phyloP scores from a whole-genome alignment of 2,329 filamentous ascomycete species.

The Lachnellula arida region DNA sequence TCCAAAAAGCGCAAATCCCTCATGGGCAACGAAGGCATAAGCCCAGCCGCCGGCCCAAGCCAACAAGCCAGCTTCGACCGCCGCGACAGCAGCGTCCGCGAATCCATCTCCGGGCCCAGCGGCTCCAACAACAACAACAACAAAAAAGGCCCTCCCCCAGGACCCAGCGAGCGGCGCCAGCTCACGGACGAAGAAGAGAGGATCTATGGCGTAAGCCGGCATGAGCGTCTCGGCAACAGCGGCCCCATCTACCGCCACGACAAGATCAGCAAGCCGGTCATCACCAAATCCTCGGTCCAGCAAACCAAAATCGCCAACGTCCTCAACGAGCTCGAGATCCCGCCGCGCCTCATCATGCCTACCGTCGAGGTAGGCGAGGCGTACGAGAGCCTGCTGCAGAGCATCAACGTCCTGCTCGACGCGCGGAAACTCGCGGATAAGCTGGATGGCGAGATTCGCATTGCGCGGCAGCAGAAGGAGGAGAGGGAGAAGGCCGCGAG shows the following conservation, averaged over 20 bases:
- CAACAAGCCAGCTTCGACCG: conserved; percentile 35
- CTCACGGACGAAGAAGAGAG: conserved; percentile 71
- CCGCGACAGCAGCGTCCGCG: conserved; percentile 33
- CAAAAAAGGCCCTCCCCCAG: conserved; percentile 27
- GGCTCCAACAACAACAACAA: conserved; percentile 31
- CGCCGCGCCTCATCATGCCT: conserved; percentile 66
- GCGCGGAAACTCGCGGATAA: conserved; percentile 71
- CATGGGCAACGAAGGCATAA: conserved; percentile 54
- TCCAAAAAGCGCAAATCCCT: conserved; percentile 80
- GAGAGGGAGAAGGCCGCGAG: conserved; percentile 34
- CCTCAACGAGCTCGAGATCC: conserved; percentile 67
- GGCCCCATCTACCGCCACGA: conserved; percentile 90
- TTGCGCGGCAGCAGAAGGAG: conserved; percentile 52
- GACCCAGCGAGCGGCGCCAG: conserved; percentile 55
- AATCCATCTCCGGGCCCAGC: conserved; percentile 30
- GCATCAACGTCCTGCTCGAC: conserved; percentile 66
- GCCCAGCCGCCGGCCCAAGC: conserved; percentile 36
- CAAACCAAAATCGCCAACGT: conserved; percentile 70
- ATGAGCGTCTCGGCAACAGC: conserved; percentile 71
- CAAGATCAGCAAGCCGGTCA: conserved; percentile 71
- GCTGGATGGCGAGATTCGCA: conserved; percentile 64
- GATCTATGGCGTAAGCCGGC: conserved; percentile 77
- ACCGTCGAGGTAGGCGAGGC: conserved; percentile 66
- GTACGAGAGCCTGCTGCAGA: conserved; percentile 66
- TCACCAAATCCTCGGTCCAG: conserved; percentile 71